These are phyloP conservation scores for Candida sakaeoensis DNA, from an alignment of 805 yeast species.

Conservation along the genomic window DNA sequence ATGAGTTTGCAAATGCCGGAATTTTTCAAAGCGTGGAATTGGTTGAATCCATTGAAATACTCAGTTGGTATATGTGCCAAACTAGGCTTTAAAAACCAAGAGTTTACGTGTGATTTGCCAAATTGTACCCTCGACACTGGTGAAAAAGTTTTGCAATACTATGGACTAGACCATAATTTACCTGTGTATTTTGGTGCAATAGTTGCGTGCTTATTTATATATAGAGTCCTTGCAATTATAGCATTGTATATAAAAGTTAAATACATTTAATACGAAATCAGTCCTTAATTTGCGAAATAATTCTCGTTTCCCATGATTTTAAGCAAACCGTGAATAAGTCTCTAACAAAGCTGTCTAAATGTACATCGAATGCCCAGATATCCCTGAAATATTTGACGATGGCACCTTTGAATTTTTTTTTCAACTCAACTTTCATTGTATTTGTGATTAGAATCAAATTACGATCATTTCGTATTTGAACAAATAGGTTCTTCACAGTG, in stretches of 20 bases:
- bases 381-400: slow-evolving; percentile 2
- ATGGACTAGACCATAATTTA: slow-evolving; percentile 23
- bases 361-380: slow-evolving; percentile 1
- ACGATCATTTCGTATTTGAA: neutral
- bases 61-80: slow-evolving; percentile 57
- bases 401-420: neutral
- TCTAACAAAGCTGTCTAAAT: slow-evolving; percentile 1
- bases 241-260: slow-evolving; percentile 24
- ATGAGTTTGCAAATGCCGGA: slow-evolving; percentile 70
- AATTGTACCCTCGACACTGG: slow-evolving; percentile 29
- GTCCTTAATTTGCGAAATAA: neutral
- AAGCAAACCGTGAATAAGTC: slow-evolving; percentile 5
- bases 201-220: slow-evolving; percentile 30
- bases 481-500: neutral
- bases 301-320: slow-evolving; percentile 7
- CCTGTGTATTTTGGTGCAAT: slow-evolving; percentile 31
- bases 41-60: slow-evolving; percentile 70
- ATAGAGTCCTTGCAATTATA: slow-evolving; percentile 27
- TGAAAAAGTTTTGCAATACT: slow-evolving; percentile 26
- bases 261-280: neutral
- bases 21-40: slow-evolving; percentile 67
- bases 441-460: slow-evolving; percentile 3
- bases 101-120: slow-evolving; percentile 42
- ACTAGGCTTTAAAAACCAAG: slow-evolving; percentile 49
- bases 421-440: neutral